phyloP scores from a whole-genome alignment of 2,329 filamentous ascomycete genomes.

The Scedosporium aurantiacum region DNA sequence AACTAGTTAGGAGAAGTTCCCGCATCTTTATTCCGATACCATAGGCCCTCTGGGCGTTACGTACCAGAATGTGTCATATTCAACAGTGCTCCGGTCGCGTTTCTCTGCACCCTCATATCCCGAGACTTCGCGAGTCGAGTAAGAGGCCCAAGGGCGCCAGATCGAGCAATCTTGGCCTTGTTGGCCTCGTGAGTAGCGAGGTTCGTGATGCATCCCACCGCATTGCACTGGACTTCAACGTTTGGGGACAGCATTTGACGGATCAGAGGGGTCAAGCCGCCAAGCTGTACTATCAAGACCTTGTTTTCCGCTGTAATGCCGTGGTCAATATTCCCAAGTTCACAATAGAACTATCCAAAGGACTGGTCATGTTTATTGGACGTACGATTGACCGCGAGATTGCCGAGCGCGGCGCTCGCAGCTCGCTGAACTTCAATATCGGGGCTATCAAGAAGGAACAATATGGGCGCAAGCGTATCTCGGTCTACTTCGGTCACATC shows the following conservation, averaged over 20 bases:
- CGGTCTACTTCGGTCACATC: conserved; percentile 95
- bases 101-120: conserved; percentile 96
- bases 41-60: conserved; percentile 14
- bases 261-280: conserved; percentile 82
- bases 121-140: conserved; percentile 92
- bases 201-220: conserved; percentile 97
- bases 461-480: conserved; percentile 88
- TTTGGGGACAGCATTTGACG: conserved; percentile 97
- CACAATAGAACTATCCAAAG: not conserved
- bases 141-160: conserved; percentile 80
- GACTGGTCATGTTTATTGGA: conserved; percentile 8
- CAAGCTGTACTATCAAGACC: conserved; percentile 85
- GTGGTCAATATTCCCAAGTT: conserved; percentile 16
- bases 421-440: conserved; percentile 97
- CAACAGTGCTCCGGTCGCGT: conserved; percentile 87
- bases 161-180: conserved; percentile 95
- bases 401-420: conserved; percentile 89
- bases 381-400: conserved; percentile 93
- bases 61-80: conserved; percentile 99
- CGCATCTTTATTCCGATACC: too few relatives aligned
- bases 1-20: conserved; percentile 12
- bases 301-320: conserved; percentile 79
- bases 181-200: conserved; percentile 97
- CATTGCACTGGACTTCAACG: conserved; percentile 98
- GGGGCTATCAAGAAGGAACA: conserved; percentile 86